Base-by-base conservation (phyloP, 2,329 filamentous ascomycete genomes). In the Colletotrichum eleusines region DNA sequence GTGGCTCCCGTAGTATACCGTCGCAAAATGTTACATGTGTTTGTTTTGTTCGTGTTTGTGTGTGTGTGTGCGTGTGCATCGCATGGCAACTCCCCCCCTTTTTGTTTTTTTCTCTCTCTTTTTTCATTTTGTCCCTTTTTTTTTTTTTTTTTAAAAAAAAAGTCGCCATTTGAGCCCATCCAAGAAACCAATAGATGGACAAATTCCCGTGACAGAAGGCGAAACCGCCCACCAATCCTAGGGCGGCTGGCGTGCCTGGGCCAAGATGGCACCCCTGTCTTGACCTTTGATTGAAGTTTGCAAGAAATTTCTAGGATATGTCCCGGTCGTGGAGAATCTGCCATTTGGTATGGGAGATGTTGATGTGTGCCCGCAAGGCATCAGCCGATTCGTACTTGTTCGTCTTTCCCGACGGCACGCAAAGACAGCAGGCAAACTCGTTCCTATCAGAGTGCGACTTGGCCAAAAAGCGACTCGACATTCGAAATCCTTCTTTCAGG, bases 301-400 rank as follows among this genome's bases (percentile, higher is more conserved):
- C 33, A 33, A 28, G 8, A 2, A 20, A 42, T 38, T 8, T 14
- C 50, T 63, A 72, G 23, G 46, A n/a, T 7, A 72, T 72, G 35
- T 72, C 69, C 23, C 69, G 50, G 69, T 83, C 81, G 60, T 83
- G 81, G 33, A 83, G 77, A 69, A 84, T 78, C 75, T 83, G 81
- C 81, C 81, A 83, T 74, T 83, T 83, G 33, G 77, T 78, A 70
- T 84, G 81, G 14, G 73, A 74, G 1, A 74, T 63, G 64, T 82
- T 80, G 73, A 83, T 80, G 67, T 83, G 81, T 33, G 74, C 74
- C 40, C 75, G 75, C 63, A 83, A 75, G 7, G 74, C 73, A 46
- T 77, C 76, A 5, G 77, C 76, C 8, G 74, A 77, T 5, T 73
- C 76, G 55, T 80, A 83, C 5, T 75, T 80, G 54, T 79, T 76